phyloP scores from a whole-genome alignment of 495 filamentous ascomycete species.

The Penicillium fimorum region DNA sequence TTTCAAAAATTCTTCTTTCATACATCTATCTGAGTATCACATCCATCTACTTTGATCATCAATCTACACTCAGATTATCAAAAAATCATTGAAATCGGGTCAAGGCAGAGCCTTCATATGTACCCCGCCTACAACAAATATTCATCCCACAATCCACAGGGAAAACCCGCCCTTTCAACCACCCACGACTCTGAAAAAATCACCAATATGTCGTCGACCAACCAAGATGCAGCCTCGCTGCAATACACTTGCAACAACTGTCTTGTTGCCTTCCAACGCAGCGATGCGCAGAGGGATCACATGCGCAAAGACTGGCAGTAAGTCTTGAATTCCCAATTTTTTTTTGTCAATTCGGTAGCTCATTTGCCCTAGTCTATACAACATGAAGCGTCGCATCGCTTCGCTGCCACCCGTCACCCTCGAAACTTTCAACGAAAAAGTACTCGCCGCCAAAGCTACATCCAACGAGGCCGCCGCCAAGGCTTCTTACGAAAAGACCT shows the following conservation, averaged over 20 bases:
- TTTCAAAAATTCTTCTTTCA: background rate
- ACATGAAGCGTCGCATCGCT: conserved; percentile 92
- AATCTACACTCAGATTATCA: background rate
- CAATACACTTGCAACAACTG: conserved; percentile 98
- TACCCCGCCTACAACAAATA: conserved; percentile 32
- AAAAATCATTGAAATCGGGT: conserved; percentile 1
- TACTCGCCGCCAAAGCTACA: conserved; percentile 84
- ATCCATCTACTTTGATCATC: background rate
- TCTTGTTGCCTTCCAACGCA: conserved; percentile 90
- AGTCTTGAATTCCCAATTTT: conserved; percentile 28
- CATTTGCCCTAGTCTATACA: conserved; percentile 69
- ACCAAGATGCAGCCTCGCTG: conserved; percentile 49
- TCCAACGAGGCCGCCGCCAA: conserved; percentile 81
- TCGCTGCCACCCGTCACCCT: conserved; percentile 88
- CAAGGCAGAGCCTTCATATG: conserved; percentile 22
- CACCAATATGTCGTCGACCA: conserved; percentile 23
- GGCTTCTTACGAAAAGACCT: conserved; percentile 83
- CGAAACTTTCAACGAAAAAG: conserved; percentile 93
- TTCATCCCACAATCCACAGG: conserved; percentile 20
- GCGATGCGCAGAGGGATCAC: conserved; percentile 88
- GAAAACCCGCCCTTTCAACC: conserved; percentile 7
- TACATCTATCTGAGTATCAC: background rate
- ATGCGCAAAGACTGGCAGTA: conserved; percentile 99
- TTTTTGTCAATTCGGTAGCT: background rate
- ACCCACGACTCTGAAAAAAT: conserved; percentile 6